Evolutionary conservation across 768 basidiomycete species (phyloP).

Genomic region (Kwoniella mangroviensis): DNA sequence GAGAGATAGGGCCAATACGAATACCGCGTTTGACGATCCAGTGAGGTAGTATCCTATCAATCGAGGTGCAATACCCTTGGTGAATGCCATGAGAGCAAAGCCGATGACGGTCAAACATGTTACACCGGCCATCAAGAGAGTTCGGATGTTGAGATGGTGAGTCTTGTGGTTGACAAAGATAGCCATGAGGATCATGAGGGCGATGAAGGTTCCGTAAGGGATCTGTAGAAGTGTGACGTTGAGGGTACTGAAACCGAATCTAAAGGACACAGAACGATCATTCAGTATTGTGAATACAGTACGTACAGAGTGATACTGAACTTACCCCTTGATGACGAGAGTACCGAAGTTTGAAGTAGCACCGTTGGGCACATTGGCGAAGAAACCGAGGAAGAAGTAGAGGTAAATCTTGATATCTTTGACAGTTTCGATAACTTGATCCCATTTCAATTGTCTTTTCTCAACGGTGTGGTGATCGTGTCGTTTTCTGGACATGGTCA

Average conservation of each 20-base stretch:
- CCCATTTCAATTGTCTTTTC: constrained; percentile 49
- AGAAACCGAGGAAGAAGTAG: constrained; percentile 55
- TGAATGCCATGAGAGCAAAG: constrained; percentile 44
- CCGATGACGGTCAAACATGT: constrained; percentile 39
- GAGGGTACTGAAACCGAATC: constrained; percentile 23
- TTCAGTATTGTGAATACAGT: constrained; percentile 1
- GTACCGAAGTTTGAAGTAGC: constrained; percentile 48
- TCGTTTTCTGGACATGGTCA: constrained; percentile 52
- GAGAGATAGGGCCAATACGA: constrained; percentile 47
- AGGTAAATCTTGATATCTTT: constrained; percentile 51
- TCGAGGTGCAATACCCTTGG: constrained; percentile 39
- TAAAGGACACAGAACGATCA: neutral
- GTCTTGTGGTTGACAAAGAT: constrained; percentile 44
- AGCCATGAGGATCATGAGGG: constrained; percentile 38
- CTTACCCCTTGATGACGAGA: constrained; percentile 36
- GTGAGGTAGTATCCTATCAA: constrained; percentile 49
- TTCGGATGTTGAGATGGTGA: constrained; percentile 41
- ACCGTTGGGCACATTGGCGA: constrained; percentile 51
- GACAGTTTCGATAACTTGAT: constrained; percentile 43
- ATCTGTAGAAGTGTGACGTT: constrained; percentile 44
- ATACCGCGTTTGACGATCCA: constrained; percentile 48
- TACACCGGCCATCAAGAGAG: constrained; percentile 43
- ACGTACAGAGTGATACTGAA: constrained; percentile 20
- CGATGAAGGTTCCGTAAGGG: constrained; percentile 46
- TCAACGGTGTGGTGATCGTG: constrained; percentile 55